A percentile compares a stretch with the other conserved stretches of the same genome.
phyloP scores from a whole-genome alignment of 2,329 filamentous ascomycete species.

The Penicillium sp. region DNA sequence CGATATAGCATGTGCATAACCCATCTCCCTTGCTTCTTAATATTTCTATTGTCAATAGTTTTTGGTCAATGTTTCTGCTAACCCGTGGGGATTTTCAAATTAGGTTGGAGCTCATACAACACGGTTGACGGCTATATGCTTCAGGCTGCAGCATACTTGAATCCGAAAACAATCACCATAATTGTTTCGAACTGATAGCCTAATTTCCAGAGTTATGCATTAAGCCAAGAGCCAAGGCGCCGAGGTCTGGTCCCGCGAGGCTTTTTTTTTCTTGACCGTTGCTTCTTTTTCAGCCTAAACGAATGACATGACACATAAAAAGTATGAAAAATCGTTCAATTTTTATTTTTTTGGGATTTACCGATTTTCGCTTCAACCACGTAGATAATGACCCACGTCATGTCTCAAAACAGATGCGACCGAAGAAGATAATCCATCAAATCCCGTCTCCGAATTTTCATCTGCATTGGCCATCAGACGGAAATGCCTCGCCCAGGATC shows the following conservation, averaged over 20 bases:
- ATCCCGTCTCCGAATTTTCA: not conserved
- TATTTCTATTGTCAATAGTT: not conserved
- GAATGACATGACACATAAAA: not conserved
- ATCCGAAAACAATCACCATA: not conserved
- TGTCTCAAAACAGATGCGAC: not conserved
- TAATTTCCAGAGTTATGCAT: not conserved
- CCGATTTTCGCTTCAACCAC: not conserved
- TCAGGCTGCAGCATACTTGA: not conserved
- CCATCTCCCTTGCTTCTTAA: conserved; percentile 1
- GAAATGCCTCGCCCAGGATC: not conserved
- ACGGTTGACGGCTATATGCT: not conserved
- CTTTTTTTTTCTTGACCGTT: not conserved
- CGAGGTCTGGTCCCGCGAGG: not conserved
- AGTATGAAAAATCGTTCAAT: not conserved
- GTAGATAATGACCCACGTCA: not conserved
- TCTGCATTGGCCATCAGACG: not conserved
- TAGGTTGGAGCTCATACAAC: not conserved
- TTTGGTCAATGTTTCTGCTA: not conserved
- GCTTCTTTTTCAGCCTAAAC: conserved; percentile 1
- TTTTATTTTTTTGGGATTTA: not conserved
- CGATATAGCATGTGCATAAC: conserved; percentile 3
- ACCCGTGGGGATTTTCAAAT: not conserved
- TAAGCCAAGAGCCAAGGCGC: conserved; percentile 3
- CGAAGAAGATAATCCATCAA: not conserved
- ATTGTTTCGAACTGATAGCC: too few relatives aligned